phyloP scores from a whole-genome alignment of 1,284 basidiomycete genomes.

The Ceratobasidium sp. region DNA sequence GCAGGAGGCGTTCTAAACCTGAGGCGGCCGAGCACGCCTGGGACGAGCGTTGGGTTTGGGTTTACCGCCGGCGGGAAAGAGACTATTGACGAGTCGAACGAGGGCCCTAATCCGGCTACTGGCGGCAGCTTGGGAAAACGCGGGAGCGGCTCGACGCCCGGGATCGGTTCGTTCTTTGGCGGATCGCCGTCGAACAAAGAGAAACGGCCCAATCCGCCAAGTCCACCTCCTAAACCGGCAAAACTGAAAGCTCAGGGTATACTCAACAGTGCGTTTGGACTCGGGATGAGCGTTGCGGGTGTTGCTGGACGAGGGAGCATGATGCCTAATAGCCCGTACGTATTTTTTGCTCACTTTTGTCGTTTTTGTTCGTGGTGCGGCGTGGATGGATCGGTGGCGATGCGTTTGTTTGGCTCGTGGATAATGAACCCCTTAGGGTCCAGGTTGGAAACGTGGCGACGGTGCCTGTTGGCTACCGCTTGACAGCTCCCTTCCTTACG shows the following conservation, averaged over 20 bases:
- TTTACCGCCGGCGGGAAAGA: neutral
- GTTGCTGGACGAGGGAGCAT: conserved; percentile 7
- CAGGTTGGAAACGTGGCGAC: conserved; percentile 6
- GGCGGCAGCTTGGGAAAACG: conserved; percentile 13
- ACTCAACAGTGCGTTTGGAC: conserved; percentile 16
- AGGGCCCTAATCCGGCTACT: neutral
- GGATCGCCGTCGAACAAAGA: conserved; percentile 6
- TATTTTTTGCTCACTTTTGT: conserved; percentile 10
- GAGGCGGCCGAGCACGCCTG: conserved; percentile 31
- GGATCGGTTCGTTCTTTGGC: neutral
- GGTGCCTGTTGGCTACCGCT: conserved; percentile 4
- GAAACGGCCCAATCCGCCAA: conserved; percentile 13
- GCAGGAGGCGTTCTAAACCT: neutral
- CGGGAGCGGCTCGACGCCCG: conserved; percentile 15
- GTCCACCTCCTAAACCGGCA: conserved; percentile 22
- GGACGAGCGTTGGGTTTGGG: neutral
- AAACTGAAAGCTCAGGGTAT: conserved; percentile 25
- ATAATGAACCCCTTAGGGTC: conserved; percentile 13
- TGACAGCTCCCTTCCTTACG: neutral
- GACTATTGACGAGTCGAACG: neutral
- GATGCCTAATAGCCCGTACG: conserved; percentile 44
- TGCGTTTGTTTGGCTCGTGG: neutral
- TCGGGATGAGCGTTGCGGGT: conserved; percentile 27
- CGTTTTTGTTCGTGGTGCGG: neutral
- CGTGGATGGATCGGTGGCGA: neutral